Percentiles rank a stretch among this genome's conserved stretches.
Conservation (phyloP, 2,329 filamentous ascomycete species). For the Pleochaeta shiraiana region DNA sequence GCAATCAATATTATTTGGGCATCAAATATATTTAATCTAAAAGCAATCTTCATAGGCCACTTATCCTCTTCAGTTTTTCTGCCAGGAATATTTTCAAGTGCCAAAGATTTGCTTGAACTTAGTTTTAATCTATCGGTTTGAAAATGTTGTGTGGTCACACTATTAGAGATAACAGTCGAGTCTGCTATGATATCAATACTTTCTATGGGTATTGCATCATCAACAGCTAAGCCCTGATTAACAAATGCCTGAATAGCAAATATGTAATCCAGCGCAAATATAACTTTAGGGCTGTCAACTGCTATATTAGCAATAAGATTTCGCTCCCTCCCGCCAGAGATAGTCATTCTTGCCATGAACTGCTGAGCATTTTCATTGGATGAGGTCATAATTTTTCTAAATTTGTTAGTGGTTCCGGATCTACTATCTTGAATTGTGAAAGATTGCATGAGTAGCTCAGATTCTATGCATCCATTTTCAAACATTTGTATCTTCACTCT, state of each 20-base stretch:
- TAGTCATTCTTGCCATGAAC: slow-evolving; percentile 92
- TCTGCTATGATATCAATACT: slow-evolving; percentile 31
- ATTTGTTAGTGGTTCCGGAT: slow-evolving; percentile 79
- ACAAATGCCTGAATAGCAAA: slow-evolving; percentile 74
- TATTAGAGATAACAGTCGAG: slow-evolving; percentile 34
- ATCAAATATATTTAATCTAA: slow-evolving; percentile 84
- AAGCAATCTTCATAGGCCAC: slow-evolving; percentile 52
- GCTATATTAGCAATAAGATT: slow-evolving; percentile 80
- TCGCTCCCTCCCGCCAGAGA: slow-evolving; percentile 63
- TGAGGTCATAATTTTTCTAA: slow-evolving; percentile 93
- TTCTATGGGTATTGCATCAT: slow-evolving; percentile 32
- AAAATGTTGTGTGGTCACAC: slow-evolving; percentile 26
- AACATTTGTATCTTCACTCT: slow-evolving; percentile 83
- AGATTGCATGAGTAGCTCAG: slow-evolving; percentile 78
- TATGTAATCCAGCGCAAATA: slow-evolving; percentile 88
- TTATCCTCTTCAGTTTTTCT: slow-evolving; percentile 7
- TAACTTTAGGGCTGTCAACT: slow-evolving; percentile 82
- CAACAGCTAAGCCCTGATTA: slow-evolving; percentile 44
- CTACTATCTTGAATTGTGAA: slow-evolving; percentile 91
- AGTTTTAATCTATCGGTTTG: not conserved
- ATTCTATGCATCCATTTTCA: slow-evolving; percentile 76
- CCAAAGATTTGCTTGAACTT: slow-evolving; percentile 6
- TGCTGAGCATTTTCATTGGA: slow-evolving; percentile 92
- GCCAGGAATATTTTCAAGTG: slow-evolving; percentile 9
- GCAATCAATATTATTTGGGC: slow-evolving; percentile 93